phyloP scores from a whole-genome alignment of 2,329 filamentous ascomycete species.

The Colletotrichum sp. region DNA sequence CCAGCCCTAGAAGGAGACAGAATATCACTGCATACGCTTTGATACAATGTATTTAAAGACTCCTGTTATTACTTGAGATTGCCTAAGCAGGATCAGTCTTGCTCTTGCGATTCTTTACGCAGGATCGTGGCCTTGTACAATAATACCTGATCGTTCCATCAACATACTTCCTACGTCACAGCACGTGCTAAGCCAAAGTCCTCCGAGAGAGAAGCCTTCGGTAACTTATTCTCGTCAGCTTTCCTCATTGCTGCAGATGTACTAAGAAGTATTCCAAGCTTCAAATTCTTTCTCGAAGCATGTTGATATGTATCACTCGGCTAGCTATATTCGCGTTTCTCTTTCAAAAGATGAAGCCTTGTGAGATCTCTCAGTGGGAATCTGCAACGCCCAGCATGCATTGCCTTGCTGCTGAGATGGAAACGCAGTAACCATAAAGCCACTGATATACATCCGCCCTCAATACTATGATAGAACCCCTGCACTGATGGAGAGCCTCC shows the following conservation, averaged over 20 bases:
- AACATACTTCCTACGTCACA: background rate
- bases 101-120: no score
- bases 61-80: rapidly evolving
- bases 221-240: background rate
- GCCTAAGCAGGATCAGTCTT: rapidly evolving
- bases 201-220: background rate
- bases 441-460: rapidly evolving
- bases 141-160: no score
- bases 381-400: no score
- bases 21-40: rapidly evolving
- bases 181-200: background rate
- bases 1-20: rapidly evolving
- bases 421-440: rapidly evolving
- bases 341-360: no score
- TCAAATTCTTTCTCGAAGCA: background rate
- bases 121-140: background rate
- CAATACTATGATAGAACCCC: rapidly evolving
- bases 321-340: rapidly evolving
- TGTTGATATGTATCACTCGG: rapidly evolving
- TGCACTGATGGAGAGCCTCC: background rate
- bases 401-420: background rate
- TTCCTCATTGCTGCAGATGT: background rate
- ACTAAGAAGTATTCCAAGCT: background rate
- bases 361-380: no score
- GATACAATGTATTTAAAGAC: background rate